These are phyloP conservation scores for Neurospora sublineolata DNA, from an alignment of 495 filamentous ascomycete genomes.

Conservation along the genomic window DNA sequence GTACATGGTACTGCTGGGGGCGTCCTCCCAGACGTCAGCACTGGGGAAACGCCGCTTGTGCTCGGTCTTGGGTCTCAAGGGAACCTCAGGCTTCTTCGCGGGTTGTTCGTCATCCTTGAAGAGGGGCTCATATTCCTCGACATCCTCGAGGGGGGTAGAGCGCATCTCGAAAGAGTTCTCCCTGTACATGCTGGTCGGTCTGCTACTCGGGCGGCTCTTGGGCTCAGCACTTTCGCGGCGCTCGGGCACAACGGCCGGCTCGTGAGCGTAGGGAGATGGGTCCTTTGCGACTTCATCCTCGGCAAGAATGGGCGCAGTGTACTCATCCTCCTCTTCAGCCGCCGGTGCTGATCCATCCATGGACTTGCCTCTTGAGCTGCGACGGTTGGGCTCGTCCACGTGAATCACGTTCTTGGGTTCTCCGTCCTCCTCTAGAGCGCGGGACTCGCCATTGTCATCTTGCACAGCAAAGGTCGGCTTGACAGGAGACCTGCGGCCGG, in stretches of 20 bases:
- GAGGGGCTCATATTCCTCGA: slow-evolving; percentile 89
- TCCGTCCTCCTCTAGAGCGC: slow-evolving; percentile 35
- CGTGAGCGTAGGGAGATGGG: slow-evolving; percentile 40
- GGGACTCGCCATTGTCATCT: slow-evolving; percentile 9
- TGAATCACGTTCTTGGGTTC: slow-evolving; percentile 45
- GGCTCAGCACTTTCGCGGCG: slow-evolving; percentile 43
- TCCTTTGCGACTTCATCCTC: slow-evolving; percentile 84
- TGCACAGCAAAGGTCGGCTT: slow-evolving; percentile 13
- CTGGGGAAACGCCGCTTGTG: slow-evolving; percentile 78
- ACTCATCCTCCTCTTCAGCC: slow-evolving; percentile 34
- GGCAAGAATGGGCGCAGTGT: slow-evolving; percentile 72
- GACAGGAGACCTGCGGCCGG: slow-evolving; percentile 21
- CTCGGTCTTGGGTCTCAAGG: slow-evolving; percentile 38
- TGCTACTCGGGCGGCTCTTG: slow-evolving; percentile 60
- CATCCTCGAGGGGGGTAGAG: slow-evolving; percentile 69
- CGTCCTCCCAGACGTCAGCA: slow-evolving; percentile 94
- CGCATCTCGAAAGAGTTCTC: slow-evolving; percentile 35
- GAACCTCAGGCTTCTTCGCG: slow-evolving; percentile 39
- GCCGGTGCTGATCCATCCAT: slow-evolving; percentile 29
- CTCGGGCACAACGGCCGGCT: slow-evolving; percentile 58
- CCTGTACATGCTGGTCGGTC: slow-evolving; percentile 49
- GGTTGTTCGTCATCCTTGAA: slow-evolving; percentile 69
- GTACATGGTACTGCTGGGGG: slow-evolving; percentile 74
- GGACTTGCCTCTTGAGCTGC: slow-evolving; percentile 50
- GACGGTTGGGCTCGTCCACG: slow-evolving; percentile 58